Percentiles rank a stretch among this genome's conserved stretches.
These are phyloP conservation scores for Saccharum hybrid DNA, from an alignment of 202 grass and related monocot species.

Conservation along the genomic window DNA sequence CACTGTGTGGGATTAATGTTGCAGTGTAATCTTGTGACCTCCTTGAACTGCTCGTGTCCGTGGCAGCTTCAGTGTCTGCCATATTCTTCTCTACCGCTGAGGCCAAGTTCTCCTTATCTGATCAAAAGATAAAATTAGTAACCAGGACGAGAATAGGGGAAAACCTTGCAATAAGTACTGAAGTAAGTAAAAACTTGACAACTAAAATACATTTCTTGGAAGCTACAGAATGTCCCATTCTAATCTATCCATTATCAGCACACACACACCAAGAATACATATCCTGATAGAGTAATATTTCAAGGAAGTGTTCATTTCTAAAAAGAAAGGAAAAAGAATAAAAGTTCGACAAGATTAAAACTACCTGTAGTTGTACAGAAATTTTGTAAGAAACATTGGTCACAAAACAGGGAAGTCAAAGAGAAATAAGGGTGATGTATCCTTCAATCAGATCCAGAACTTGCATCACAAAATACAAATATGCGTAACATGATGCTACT, in stretches of 20 bases:
- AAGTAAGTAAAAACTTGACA: not conserved
- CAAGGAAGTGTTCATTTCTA: not conserved
- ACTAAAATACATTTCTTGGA: not conserved
- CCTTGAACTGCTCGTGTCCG: conserved; percentile 29
- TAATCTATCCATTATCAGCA: conserved; percentile 21
- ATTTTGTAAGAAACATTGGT: not conserved
- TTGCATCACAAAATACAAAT: not conserved
- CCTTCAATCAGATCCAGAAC: conserved; percentile 29
- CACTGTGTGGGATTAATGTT: conserved; percentile 62
- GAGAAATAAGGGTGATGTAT: not conserved
- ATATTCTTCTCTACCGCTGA: conserved; percentile 27
- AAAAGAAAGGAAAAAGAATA: not conserved
- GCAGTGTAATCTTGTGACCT: conserved; percentile 49
- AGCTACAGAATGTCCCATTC: too few relatives aligned
- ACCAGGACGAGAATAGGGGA: not conserved
- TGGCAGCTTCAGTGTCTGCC: conserved; percentile 41
- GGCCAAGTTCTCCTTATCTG: conserved; percentile 27
- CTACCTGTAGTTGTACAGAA: not conserved
- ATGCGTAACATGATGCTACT: not conserved
- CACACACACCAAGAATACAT: too few relatives aligned
- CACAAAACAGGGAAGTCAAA: not conserved
- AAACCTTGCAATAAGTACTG: not conserved
- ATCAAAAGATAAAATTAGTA: conserved; percentile 15
- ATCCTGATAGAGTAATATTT: not conserved
- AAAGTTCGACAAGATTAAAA: conserved; percentile 22